These are phyloP conservation scores for Phytopythium helicoides DNA, from an alignment of 352 stramenopile species.

Conservation along the genomic window DNA sequence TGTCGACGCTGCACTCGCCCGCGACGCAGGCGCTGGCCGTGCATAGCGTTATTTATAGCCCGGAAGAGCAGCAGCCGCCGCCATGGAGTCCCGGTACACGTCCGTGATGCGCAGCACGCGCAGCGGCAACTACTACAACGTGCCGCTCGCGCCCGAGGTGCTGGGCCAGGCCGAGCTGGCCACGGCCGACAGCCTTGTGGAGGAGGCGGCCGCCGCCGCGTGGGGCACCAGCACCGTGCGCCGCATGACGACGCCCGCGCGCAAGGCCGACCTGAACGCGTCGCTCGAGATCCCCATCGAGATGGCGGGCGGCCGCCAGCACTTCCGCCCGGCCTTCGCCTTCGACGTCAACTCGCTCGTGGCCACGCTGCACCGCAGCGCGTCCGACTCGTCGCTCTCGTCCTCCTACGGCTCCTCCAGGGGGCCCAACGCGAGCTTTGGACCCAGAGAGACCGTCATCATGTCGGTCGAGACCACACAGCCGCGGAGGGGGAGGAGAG, in stretches of 20 bases:
- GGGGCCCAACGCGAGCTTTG: slow-evolving; percentile 9
- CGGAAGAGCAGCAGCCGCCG: background rate
- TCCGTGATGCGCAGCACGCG: slow-evolving; percentile 55
- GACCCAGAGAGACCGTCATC: slow-evolving; percentile 6
- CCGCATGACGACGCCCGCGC: slow-evolving; percentile 21
- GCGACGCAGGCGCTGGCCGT: no score
- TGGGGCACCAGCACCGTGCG: slow-evolving; percentile 46
- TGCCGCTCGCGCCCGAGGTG: slow-evolving; percentile 32
- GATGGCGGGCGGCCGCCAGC: slow-evolving; percentile 8
- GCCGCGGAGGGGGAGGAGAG: slow-evolving; percentile 31
- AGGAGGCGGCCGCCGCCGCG: slow-evolving; percentile 25
- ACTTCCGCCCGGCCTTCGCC: slow-evolving; percentile 46
- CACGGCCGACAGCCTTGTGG: slow-evolving; percentile 8
- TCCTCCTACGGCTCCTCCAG: slow-evolving; percentile 33
- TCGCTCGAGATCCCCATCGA: slow-evolving; percentile 23
- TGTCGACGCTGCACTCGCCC: no score
- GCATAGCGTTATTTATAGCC: slow-evolving; percentile 1
- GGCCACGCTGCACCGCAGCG: slow-evolving; percentile 29
- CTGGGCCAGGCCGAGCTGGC: slow-evolving; percentile 9
- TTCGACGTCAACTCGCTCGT: slow-evolving; percentile 62
- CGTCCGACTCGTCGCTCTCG: slow-evolving; percentile 16
- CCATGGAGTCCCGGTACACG: slow-evolving; percentile 36
- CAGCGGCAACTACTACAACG: slow-evolving; percentile 64
- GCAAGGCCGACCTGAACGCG: slow-evolving; percentile 40
- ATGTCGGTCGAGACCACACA: slow-evolving; percentile 13